phyloP scores from a whole-genome alignment of 1,139 yeast genomes.

The Kazachstania sp. region DNA sequence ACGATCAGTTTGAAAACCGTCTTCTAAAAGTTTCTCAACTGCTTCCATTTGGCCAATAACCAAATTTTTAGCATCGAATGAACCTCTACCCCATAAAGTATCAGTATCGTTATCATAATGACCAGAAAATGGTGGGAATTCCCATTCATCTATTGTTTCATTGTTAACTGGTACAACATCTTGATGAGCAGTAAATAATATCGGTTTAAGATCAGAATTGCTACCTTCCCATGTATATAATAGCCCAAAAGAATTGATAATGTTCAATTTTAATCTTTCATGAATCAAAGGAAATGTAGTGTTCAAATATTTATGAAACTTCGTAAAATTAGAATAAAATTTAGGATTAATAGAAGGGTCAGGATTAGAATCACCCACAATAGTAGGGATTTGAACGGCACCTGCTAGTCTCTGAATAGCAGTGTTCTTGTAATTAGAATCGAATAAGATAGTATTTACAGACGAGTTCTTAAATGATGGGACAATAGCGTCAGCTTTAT shows the following conservation, averaged over 20 bases:
- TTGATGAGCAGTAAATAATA: conserved; percentile 66
- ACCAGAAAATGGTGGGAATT: conserved; percentile 61
- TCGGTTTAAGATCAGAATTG: conserved; percentile 46
- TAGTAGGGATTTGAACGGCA: conserved; percentile 56
- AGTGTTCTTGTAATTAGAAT: conserved; percentile 34
- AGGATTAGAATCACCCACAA: conserved; percentile 45
- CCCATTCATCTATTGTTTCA: conserved; percentile 53
- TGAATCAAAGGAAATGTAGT: conserved; percentile 56
- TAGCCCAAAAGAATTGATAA: conserved; percentile 58
- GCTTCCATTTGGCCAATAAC: conserved; percentile 52
- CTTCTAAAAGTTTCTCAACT: conserved; percentile 40
- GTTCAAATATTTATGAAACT: conserved; percentile 47
- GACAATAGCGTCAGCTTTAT: not conserved
- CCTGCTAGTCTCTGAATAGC: conserved; percentile 42
- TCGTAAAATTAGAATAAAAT: conserved; percentile 23
- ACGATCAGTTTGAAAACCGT: conserved; percentile 45
- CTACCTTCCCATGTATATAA: conserved; percentile 61
- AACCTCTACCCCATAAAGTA: conserved; percentile 55
- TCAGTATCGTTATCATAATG: conserved; percentile 48
- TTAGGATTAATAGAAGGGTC: conserved; percentile 35
- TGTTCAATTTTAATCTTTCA: conserved; percentile 40
- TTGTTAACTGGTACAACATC: conserved; percentile 73
- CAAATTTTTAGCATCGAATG: conserved; percentile 53
- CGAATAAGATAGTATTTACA: conserved; percentile 28
- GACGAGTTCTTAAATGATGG: not conserved